phyloP scores from a whole-genome alignment of 1,284 basidiomycete species.

The Termitomyces sp. region DNA sequence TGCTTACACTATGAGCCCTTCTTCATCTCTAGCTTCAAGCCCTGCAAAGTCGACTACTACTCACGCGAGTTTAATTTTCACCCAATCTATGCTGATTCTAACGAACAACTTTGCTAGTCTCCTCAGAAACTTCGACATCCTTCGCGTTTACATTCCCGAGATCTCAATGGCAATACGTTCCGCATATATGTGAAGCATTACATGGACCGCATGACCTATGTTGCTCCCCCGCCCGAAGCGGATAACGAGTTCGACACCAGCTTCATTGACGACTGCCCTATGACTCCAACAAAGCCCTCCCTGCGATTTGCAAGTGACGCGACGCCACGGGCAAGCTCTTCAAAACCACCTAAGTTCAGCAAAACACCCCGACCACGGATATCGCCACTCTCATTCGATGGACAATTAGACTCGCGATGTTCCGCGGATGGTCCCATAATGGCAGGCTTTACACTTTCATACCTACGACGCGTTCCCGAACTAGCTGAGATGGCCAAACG shows the following conservation, averaged over 20 bases:
- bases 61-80: constrained; percentile 9
- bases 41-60: constrained; percentile 20
- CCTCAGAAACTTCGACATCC: constrained; percentile 61
- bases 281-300: constrained; percentile 30
- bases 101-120: constrained; percentile 25
- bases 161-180: constrained; percentile 65
- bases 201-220: constrained; percentile 50
- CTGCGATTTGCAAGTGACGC: constrained; percentile 13
- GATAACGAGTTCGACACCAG: constrained; percentile 18
- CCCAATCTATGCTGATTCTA: not conserved
- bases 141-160: constrained; percentile 54
- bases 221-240: constrained; percentile 1
- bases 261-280: constrained; percentile 18
- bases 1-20: constrained; percentile 20
- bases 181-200: constrained; percentile 72
- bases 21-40: constrained; percentile 18
- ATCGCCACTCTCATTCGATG: constrained; percentile 13
- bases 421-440: constrained; percentile 12
- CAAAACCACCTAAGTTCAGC: constrained; percentile 3
- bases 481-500: constrained; percentile 55
- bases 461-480: constrained; percentile 69
- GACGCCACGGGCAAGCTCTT: constrained; percentile 23
- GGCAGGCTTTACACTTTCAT: constrained; percentile 63
- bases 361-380: constrained; percentile 23
- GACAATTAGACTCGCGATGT: not conserved